These are phyloP conservation scores for Otatea glauca DNA, from an alignment of 176 grass and related monocot genomes.

Conservation along the genomic window DNA sequence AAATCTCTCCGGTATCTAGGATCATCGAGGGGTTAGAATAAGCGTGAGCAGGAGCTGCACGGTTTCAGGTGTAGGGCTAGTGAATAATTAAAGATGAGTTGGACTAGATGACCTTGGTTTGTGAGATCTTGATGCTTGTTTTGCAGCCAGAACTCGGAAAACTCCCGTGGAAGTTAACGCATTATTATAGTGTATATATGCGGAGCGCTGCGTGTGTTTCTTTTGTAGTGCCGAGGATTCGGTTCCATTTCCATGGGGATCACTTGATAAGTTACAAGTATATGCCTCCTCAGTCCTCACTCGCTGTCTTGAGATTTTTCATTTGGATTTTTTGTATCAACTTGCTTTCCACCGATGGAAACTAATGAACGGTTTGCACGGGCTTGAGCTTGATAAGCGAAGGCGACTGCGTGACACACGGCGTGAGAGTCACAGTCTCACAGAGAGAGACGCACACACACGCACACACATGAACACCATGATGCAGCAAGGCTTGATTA, in stretches of 20 bases:
- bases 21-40: conserved; percentile 38
- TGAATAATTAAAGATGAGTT: not conserved
- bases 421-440: not conserved
- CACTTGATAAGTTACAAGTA: too few species aligned
- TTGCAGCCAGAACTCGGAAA: not conserved
- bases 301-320: not conserved
- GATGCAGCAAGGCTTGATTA: not conserved
- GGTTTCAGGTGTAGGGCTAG: not conserved
- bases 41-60: not conserved
- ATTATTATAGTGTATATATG: too few species aligned
- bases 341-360: not conserved
- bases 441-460: not conserved
- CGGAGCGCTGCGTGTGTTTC: not conserved
- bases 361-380: not conserved
- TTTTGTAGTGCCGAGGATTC: not conserved
- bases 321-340: not conserved
- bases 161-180: too few species aligned
- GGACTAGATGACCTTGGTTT: not conserved
- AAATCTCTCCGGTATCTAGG: conserved; percentile 33
- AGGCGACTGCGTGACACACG: too few species aligned
- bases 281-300: not conserved
- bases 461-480: not conserved
- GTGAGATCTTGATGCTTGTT: conserved; percentile 5
- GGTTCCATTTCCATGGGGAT: not conserved
- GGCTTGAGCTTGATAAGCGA: too few species aligned